Conservation (phyloP, 805 yeast genomes). For the Ogataea parapolymorpha region DNA sequence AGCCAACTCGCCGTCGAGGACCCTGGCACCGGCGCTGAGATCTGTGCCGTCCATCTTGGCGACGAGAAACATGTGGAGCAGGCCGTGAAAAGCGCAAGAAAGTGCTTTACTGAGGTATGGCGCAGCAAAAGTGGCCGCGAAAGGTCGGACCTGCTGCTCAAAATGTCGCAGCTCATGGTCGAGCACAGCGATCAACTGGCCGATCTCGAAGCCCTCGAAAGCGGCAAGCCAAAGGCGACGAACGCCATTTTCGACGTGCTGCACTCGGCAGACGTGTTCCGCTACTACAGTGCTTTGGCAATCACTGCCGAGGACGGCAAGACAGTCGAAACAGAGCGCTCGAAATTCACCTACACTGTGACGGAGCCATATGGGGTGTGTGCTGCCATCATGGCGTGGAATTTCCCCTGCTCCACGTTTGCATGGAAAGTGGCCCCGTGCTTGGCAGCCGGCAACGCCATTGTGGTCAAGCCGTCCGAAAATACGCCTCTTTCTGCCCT, state of each 20-base stretch:
- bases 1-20: slow-evolving; percentile 56
- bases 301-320: slow-evolving; percentile 61
- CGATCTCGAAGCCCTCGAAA: slow-evolving; percentile 55
- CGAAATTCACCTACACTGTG: slow-evolving; percentile 59
- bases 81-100: slow-evolving; percentile 52
- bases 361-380: slow-evolving; percentile 69
- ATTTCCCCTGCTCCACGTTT: slow-evolving; percentile 66
- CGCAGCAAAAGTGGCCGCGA: slow-evolving; percentile 41
- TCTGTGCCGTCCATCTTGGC: slow-evolving; percentile 51
- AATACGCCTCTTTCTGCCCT: slow-evolving; percentile 66
- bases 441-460: slow-evolving; percentile 62
- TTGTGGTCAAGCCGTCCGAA: slow-evolving; percentile 63
- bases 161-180: slow-evolving; percentile 48
- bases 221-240: slow-evolving; percentile 52
- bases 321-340: slow-evolving; percentile 55
- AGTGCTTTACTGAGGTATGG: slow-evolving; percentile 49
- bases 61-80: slow-evolving; percentile 47
- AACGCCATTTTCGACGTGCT: slow-evolving; percentile 60
- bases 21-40: slow-evolving; percentile 53
- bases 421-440: slow-evolving; percentile 71
- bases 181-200: slow-evolving; percentile 49
- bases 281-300: slow-evolving; percentile 73
- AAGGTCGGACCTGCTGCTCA: slow-evolving; percentile 44
- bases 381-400: slow-evolving; percentile 73
- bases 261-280: slow-evolving; percentile 52